phyloP scores from a whole-genome alignment of 1,139 yeast species.

The Hemisphaericaspora xylanilytica region DNA sequence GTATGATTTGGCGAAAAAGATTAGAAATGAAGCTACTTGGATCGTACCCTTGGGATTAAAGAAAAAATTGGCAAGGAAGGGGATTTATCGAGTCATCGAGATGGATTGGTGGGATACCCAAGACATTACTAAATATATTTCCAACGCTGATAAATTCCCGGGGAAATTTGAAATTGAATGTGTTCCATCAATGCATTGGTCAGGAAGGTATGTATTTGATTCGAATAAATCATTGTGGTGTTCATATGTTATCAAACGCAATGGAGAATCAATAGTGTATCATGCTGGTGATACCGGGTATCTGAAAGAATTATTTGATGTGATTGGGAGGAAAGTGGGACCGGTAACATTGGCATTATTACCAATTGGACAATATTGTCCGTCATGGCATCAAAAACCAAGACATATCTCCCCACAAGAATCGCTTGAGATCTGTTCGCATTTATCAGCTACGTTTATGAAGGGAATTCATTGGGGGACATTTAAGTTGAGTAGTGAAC shows the following conservation, averaged over 20 bases:
- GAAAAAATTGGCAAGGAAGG: slow-evolving; percentile 53
- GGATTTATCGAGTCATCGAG: slow-evolving; percentile 60
- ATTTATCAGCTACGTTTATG: slow-evolving; percentile 58
- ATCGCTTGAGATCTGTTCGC: slow-evolving; percentile 63
- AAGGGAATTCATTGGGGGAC: slow-evolving; percentile 98
- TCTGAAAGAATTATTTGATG: slow-evolving; percentile 62
- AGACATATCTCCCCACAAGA: slow-evolving; percentile 85
- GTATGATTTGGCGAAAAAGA: slow-evolving; percentile 50
- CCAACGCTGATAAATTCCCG: slow-evolving; percentile 25
- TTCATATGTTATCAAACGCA: slow-evolving; percentile 66
- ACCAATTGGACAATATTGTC: slow-evolving; percentile 95
- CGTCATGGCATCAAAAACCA: slow-evolving; percentile 91
- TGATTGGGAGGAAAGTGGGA: slow-evolving; percentile 65
- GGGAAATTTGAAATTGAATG: slow-evolving; percentile 77
- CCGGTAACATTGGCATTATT: slow-evolving; percentile 65
- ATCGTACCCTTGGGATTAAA: slow-evolving; percentile 81
- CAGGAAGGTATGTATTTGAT: slow-evolving; percentile 76
- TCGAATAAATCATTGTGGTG: slow-evolving; percentile 86
- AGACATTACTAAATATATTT: slow-evolving; percentile 36
- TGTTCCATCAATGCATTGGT: slow-evolving; percentile 98
- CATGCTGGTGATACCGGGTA: slow-evolving; percentile 98
- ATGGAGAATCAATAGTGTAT: slow-evolving; percentile 69
- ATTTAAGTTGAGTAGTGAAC: slow-evolving; percentile 82
- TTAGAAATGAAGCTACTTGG: slow-evolving; percentile 71
- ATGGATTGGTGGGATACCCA: slow-evolving; percentile 91